Percentiles rank a stretch among this genome's conserved stretches.
Conservation (phyloP, 306 rosid genomes). For the Acmispon strigosus region DNA sequence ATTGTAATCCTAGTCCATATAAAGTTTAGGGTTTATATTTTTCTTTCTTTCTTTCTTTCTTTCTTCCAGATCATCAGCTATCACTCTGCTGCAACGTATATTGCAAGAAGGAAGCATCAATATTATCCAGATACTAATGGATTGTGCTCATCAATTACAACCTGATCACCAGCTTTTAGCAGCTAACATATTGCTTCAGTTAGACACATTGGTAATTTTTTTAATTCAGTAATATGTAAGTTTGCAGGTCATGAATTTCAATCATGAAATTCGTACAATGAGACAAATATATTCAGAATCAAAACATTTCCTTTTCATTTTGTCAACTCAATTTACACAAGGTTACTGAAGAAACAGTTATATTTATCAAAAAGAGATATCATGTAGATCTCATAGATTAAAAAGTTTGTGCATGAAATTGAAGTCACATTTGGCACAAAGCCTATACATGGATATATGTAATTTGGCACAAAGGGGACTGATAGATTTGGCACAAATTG, state of each 20-base stretch:
- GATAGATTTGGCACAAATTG: no score
- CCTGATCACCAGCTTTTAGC: conserved; percentile 64
- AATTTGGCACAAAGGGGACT: no score
- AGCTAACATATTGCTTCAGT: conserved; percentile 59
- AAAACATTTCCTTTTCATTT: neutral
- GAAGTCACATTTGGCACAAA: neutral
- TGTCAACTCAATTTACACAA: neutral
- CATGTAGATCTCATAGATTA: neutral
- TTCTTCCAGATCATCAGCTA: conserved; percentile 53
- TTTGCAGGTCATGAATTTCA: conserved; percentile 8
- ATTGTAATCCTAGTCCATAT: conserved; percentile 9
- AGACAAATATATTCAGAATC: neutral
- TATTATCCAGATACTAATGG: conserved; percentile 48
- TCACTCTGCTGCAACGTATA: conserved; percentile 52
- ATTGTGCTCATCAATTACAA: conserved; percentile 49
- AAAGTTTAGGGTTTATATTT: conserved; percentile 6
- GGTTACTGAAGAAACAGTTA: neutral
- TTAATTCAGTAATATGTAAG: neutral
- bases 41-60: neutral
- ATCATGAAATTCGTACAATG: neutral
- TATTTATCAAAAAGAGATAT: neutral
- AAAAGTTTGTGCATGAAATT: neutral
- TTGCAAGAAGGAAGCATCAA: conserved; percentile 43
- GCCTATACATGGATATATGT: neutral
- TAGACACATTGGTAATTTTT: conserved; percentile 50